Conservation (phyloP, 495 filamentous ascomycete genomes). For the Glarea lozoyensis region DNA sequence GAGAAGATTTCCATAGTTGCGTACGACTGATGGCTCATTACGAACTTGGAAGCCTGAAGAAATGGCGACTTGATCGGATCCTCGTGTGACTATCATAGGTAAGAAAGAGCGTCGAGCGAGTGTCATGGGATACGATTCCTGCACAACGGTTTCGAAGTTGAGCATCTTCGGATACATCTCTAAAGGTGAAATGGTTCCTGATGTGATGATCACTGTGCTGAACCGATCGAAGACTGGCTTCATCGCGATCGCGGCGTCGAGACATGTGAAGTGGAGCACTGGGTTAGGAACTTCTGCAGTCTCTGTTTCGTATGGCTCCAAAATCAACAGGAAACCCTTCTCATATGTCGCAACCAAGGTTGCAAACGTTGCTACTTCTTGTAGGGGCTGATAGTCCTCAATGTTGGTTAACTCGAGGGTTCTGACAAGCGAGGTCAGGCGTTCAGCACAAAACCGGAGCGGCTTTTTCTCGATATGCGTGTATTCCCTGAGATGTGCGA, state of each 20-base stretch:
- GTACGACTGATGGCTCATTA: conserved; percentile 87
- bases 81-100: conserved; percentile 94
- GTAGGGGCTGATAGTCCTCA: conserved; percentile 92
- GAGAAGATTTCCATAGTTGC: conserved; percentile 89
- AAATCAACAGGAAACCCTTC: conserved; percentile 89
- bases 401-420: conserved; percentile 96
- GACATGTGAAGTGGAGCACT: conserved; percentile 87
- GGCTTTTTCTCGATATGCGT: conserved; percentile 98
- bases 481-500: conserved; percentile 86
- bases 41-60: conserved; percentile 88
- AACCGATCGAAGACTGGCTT: conserved; percentile 97
- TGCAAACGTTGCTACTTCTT: conserved; percentile 98
- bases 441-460: conserved; percentile 88
- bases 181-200: conserved; percentile 89
- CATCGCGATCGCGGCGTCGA: conserved; percentile 97
- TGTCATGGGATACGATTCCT: conserved; percentile 97
- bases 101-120: conserved; percentile 91
- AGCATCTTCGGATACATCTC: conserved; percentile 99
- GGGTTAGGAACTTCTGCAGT: conserved; percentile 94
- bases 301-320: conserved; percentile 94
- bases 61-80: conserved; percentile 85
- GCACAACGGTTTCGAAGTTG: conserved; percentile 79
- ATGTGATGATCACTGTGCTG: conserved; percentile 96
- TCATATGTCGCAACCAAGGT: conserved; percentile 96
- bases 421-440: conserved; percentile 86